Conservation (phyloP, 2,329 filamentous ascomycete species). For the Akanthomyces dipterigenus region DNA sequence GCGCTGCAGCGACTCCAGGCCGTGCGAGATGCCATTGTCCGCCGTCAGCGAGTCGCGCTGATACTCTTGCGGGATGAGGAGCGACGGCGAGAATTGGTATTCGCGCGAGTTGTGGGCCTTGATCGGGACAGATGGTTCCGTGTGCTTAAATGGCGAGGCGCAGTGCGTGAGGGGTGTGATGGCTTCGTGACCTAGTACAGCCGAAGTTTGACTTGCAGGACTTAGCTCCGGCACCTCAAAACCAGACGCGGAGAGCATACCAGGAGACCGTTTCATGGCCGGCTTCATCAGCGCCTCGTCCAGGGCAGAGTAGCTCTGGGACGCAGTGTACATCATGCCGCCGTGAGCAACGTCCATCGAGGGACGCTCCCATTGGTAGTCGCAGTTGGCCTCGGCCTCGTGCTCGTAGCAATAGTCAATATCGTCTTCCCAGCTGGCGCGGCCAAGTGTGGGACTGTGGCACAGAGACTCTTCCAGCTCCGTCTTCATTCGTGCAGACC, state of each 20-base stretch:
- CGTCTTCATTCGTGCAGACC: not conserved
- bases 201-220: conserved; percentile 40
- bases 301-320: conserved; percentile 13
- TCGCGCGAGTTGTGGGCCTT: conserved; percentile 54
- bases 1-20: conserved; percentile 32
- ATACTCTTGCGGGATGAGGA: conserved; percentile 56
- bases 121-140: conserved; percentile 40
- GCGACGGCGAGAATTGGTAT: conserved; percentile 52
- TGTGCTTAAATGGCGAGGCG: conserved; percentile 28
- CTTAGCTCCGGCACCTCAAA: conserved; percentile 43
- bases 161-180: conserved; percentile 31
- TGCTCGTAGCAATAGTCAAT: conserved; percentile 68
- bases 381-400: conserved; percentile 58
- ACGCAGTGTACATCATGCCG: not conserved
- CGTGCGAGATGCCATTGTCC: conserved; percentile 15
- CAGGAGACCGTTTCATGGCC: conserved; percentile 19
- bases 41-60: conserved; percentile 35
- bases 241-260: conserved; percentile 22
- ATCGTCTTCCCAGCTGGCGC: conserved; percentile 58
- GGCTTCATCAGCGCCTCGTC: conserved; percentile 20
- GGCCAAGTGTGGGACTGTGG: conserved; percentile 24
- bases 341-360: conserved; percentile 39
- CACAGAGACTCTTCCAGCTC: conserved; percentile 18
- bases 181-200: conserved; percentile 34
- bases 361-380: conserved; percentile 57